Percentiles rank a stretch among this genome's conserved stretches.
Evolutionary conservation across 495 filamentous ascomycete species (phyloP).

Genomic region (Neurospora sublineolata): DNA sequence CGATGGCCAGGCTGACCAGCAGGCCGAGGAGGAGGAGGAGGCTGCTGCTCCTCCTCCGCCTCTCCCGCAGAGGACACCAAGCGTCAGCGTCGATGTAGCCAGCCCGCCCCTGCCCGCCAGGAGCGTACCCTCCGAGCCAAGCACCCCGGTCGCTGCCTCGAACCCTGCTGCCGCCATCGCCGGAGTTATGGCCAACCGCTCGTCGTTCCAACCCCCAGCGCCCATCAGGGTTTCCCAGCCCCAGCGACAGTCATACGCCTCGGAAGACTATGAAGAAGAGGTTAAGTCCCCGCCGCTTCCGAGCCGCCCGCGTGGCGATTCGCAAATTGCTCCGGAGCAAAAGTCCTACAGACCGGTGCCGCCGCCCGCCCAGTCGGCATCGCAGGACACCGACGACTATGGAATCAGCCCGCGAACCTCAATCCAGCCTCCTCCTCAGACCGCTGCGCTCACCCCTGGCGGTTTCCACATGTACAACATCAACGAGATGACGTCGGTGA

Average conservation of each 20-base stretch:
- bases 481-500: conserved; percentile 87
- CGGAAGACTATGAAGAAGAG: conserved; percentile 23
- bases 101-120: conserved; percentile 27
- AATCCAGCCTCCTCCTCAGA: conserved; percentile 9
- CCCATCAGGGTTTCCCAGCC: conserved; percentile 13
- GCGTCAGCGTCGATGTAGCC: conserved; percentile 13
- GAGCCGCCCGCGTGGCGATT: conserved; percentile 53
- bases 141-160: conserved; percentile 26
- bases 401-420: conserved; percentile 8
- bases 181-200: conserved; percentile 50
- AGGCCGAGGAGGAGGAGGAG: conserved; percentile 13
- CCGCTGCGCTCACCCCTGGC: conserved; percentile 46
- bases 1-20: conserved; percentile 15
- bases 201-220: conserved; percentile 12
- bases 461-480: conserved; percentile 91
- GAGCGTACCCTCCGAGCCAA: conserved; percentile 18
- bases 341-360: conserved; percentile 31
- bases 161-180: conserved; percentile 65
- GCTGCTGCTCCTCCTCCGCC: conserved; percentile 16
- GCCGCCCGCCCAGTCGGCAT: conserved; percentile 7
- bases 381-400: conserved; percentile 14
- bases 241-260: conserved; percentile 10
- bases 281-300: conserved; percentile 47
- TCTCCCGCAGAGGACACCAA: conserved; percentile 18
- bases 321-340: conserved; percentile 40